These are phyloP conservation scores for Ophiosphaerella herpotricha DNA, from an alignment of 2,329 filamentous ascomycete species.

Conservation along the genomic window DNA sequence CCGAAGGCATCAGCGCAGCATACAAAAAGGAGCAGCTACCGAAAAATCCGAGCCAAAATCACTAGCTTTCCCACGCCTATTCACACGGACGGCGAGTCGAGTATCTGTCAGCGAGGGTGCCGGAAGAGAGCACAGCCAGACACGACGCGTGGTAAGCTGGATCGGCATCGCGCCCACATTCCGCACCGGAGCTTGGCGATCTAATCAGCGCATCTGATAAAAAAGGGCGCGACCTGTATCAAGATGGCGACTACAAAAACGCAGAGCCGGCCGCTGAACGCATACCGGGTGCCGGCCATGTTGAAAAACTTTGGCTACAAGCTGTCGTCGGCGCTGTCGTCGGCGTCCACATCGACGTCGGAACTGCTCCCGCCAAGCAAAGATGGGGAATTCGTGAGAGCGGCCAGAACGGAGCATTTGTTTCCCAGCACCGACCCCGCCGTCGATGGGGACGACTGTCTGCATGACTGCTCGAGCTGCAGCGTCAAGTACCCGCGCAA, in stretches of 20 bases:
- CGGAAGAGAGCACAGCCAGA: background rate
- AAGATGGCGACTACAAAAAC: constrained; percentile 26
- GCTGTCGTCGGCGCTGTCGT: constrained; percentile 32
- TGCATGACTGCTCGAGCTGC: constrained; percentile 84
- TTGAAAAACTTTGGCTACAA: constrained; percentile 46
- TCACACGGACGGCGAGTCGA: too few species aligned
- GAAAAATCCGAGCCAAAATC: background rate
- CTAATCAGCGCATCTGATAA: constrained; percentile 37
- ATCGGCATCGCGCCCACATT: constrained; percentile 32
- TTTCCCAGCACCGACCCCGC: constrained; percentile 77
- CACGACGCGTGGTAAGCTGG: background rate
- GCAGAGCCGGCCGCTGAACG: constrained; percentile 30
- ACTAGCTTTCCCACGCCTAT: too few species aligned
- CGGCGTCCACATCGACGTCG: constrained; percentile 20
- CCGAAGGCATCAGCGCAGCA: background rate
- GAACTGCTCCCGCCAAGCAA: constrained; percentile 37
- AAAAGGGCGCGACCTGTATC: too few species aligned
- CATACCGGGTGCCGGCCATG: constrained; percentile 44
- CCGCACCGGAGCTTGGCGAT: constrained; percentile 38
- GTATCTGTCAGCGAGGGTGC: too few species aligned
- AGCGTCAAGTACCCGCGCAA: constrained; percentile 76
- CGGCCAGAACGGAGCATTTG: constrained; percentile 57
- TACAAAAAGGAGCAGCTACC: background rate
- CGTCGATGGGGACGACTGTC: constrained; percentile 85
- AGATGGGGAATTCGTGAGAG: constrained; percentile 53